Evolutionary conservation across 371 early-diverging fungal genomes (phyloP).

Genomic region (Coemansia linderi): DNA sequence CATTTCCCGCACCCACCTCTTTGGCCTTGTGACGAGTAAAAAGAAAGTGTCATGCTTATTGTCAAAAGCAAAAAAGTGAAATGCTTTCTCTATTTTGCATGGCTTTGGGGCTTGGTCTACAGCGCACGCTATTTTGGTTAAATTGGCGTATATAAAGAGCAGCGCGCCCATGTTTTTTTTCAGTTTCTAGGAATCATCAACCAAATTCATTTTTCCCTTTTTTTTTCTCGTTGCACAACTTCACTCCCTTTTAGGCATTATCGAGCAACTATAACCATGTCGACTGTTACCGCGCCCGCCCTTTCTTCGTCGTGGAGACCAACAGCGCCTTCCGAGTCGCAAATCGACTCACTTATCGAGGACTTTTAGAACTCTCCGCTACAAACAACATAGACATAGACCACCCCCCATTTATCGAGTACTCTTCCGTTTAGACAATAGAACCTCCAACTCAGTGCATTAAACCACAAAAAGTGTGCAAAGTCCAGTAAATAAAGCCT

Average conservation of each 20-base stretch:
- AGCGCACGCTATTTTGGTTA: neutral
- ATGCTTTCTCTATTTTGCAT: neutral
- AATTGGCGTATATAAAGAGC: neutral
- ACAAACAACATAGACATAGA: neutral
- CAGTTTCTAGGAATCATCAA: neutral
- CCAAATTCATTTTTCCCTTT: neutral
- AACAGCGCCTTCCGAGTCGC: constrained; percentile 27
- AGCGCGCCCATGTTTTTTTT: neutral
- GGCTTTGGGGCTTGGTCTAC: neutral
- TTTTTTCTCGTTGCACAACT: neutral
- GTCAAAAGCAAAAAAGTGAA: neutral
- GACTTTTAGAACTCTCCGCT: constrained; percentile 6
- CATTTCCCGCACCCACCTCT: neutral
- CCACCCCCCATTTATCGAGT: neutral
- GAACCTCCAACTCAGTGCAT: neutral
- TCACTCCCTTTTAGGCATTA: neutral
- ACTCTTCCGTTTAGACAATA: neutral
- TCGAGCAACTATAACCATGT: neutral
- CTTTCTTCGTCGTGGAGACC: constrained; percentile 24
- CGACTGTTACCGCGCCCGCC: neutral
- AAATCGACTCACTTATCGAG: constrained; percentile 36
- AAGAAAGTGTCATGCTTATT: neutral
- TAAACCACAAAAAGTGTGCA: neutral
- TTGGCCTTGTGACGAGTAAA: constrained; percentile 1
- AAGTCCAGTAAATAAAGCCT: neutral